Percentiles rank a stretch among this genome's conserved stretches.
phyloP scores from a whole-genome alignment of 139 green algal species.

The Gonium pectorale region DNA sequence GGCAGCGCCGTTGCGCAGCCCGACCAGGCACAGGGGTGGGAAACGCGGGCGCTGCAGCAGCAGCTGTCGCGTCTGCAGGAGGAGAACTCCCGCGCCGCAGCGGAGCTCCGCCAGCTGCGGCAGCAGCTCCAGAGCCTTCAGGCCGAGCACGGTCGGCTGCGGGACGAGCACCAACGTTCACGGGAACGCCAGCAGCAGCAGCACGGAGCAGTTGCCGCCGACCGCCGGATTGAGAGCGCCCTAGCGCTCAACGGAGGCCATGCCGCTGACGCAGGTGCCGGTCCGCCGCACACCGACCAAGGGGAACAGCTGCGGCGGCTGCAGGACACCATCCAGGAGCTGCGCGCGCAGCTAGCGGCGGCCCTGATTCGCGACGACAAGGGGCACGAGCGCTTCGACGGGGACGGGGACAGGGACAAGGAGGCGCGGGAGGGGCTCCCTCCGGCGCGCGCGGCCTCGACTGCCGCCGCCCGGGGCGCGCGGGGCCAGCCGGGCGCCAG shows the following conservation, averaged over 20 bases:
- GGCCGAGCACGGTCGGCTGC: not conserved
- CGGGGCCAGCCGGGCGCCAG: no score
- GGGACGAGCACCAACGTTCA: not conserved
- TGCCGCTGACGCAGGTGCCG: not conserved
- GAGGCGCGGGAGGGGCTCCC: no score
- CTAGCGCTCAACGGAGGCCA: not conserved
- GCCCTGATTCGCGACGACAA: no score
- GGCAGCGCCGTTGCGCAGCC: not conserved
- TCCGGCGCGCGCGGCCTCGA: no score
- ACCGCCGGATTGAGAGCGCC: not conserved
- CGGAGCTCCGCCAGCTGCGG: not conserved
- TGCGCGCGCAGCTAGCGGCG: constrained; percentile 23
- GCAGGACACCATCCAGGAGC: not conserved
- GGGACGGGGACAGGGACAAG: not conserved
- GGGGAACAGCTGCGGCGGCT: not conserved
- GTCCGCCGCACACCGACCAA: no score
- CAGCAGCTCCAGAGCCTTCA: not conserved
- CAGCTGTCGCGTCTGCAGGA: not conserved
- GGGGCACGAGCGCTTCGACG: no score
- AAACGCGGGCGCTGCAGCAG: constrained; percentile 1
- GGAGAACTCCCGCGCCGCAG: not conserved
- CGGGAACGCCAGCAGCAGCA: not conserved
- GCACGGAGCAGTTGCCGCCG: not conserved
- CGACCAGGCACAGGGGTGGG: not conserved
- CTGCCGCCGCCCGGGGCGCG: no score